Percentiles rank a stretch among this genome's conserved stretches.
Conservation (phyloP, 108 stramenopile genomes). For the Halocafeteria seosinensis region DNA sequence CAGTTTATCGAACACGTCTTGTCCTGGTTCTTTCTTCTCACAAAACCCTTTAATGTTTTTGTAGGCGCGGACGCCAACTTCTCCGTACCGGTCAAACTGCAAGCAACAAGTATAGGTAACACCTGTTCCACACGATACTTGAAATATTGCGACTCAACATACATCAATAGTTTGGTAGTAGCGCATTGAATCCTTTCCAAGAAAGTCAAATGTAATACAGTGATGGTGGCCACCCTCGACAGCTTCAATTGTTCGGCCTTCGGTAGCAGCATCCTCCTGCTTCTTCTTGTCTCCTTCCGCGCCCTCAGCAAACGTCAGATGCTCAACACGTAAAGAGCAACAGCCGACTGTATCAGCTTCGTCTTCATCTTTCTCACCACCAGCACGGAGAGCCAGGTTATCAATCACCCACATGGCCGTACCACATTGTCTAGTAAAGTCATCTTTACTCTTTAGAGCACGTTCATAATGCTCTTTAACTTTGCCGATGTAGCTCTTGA, state of each 20-base stretch:
- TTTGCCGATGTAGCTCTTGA: constrained; percentile 81
- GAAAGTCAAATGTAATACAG: constrained; percentile 94
- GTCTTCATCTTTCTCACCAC: constrained; percentile 96
- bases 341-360: constrained; percentile 99
- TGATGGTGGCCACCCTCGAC: constrained; percentile 44
- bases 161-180: constrained; percentile 98
- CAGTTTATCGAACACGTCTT: constrained; percentile 85
- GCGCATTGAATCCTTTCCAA: constrained; percentile 99
- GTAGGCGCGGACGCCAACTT: constrained; percentile 69
- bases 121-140: constrained; percentile 37
- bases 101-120: too few relatives aligned
- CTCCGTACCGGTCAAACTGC: constrained; percentile 55
- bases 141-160: constrained; percentile 58
- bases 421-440: constrained; percentile 56
- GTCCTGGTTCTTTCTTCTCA: constrained; percentile 58
- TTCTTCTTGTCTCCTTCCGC: not conserved
- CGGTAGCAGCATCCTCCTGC: not conserved
- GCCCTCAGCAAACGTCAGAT: constrained; percentile 68
- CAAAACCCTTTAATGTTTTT: constrained; percentile 72
- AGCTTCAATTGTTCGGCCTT: not conserved
- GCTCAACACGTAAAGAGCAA: constrained; percentile 91
- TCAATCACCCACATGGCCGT: constrained; percentile 99
- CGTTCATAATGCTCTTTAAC: constrained; percentile 75
- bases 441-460: constrained; percentile 56
- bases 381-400: constrained; percentile 93